Percentiles rank a stretch among this genome's conserved stretches.
These are phyloP conservation scores for Helianthus annuus DNA, from an alignment of 129 eudicot genomes.

Conservation along the genomic window HanXRQr2.0-SUNRISE NC_035438.2:26462745-26463244, in stretches of 20 bases:
- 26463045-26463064: conserved; percentile 45
- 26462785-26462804: too few species aligned
- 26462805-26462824: too few species aligned
- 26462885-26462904: not conserved
- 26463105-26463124: conserved; percentile 55
- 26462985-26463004: conserved; percentile 40
- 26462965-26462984: conserved; percentile 11
- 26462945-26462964: conserved; percentile 14
- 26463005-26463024: conserved; percentile 37
- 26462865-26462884: not conserved
- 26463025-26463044: conserved; percentile 60
- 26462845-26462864: too few species aligned
- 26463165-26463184: conserved; percentile 15
- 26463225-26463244: conserved; percentile 19
- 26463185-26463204: conserved; percentile 32
- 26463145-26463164: conserved; percentile 13
- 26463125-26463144: conserved; percentile 18
- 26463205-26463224: conserved; percentile 18
- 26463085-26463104: conserved; percentile 65
- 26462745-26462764: not conserved
- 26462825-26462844: too few species aligned
- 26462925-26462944: conserved; percentile 29
- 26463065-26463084: conserved; percentile 37
- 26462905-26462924: conserved; percentile 22
- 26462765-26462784: too few species aligned